These are phyloP conservation scores for Rauvolfia tetraphylla DNA, from an alignment of 257 asterid species.

Conservation along the genomic window DNA sequence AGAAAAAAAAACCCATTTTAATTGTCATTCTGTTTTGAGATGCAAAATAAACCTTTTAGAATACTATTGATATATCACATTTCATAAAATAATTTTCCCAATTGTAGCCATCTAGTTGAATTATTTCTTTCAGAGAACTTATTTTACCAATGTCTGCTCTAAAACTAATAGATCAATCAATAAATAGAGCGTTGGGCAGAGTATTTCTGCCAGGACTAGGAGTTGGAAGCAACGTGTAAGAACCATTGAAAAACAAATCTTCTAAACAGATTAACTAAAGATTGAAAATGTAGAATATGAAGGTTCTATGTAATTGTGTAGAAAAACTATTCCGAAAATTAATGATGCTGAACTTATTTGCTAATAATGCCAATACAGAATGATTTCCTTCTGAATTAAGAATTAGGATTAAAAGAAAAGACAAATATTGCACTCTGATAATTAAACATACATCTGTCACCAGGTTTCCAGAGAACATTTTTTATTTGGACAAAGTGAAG, in stretches of 20 bases:
- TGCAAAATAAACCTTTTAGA: not conserved
- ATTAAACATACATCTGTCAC: not conserved
- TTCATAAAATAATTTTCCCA: not conserved
- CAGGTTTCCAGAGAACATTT: not conserved
- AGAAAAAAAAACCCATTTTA: not conserved
- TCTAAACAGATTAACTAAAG: not conserved
- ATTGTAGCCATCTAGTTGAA: not conserved
- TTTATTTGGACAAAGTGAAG: not conserved
- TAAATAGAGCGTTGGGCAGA: not conserved
- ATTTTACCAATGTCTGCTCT: not conserved
- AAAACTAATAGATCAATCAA: not conserved
- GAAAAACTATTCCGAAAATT: not conserved
- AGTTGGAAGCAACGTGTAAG: not conserved
- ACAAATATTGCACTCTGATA: no score
- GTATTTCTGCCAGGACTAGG: not conserved
- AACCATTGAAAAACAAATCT: not conserved
- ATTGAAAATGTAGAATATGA: not conserved
- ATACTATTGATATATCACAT: not conserved
- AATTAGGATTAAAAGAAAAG: not conserved
- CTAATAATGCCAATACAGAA: not conserved
- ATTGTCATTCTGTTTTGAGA: not conserved
- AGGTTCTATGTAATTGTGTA: not conserved
- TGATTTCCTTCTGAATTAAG: not conserved
- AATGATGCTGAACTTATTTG: not conserved
- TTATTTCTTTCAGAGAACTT: not conserved